A percentile compares a stretch with the other conserved stretches of the same genome.
phyloP scores from a whole-genome alignment of 495 filamentous ascomycete genomes.

The Jackrogersella minutella region DNA sequence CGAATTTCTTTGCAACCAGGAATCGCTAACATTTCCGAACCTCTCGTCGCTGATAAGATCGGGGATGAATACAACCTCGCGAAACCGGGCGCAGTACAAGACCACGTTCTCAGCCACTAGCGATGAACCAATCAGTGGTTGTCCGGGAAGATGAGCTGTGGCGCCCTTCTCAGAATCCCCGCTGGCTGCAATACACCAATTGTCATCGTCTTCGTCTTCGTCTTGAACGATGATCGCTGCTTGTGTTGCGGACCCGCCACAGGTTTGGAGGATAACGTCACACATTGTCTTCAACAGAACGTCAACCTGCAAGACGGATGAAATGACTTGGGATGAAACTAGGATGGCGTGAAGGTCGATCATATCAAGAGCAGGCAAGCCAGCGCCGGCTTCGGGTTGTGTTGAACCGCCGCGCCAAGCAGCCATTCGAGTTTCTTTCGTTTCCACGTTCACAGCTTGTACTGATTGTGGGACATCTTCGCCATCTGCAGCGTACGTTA shows the following conservation, averaged over 20 bases:
- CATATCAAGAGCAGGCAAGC: slow-evolving; percentile 73
- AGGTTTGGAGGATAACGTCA: slow-evolving; percentile 86
- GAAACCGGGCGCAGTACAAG: slow-evolving; percentile 83
- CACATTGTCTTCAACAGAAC: slow-evolving; percentile 87
- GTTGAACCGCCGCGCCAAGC: slow-evolving; percentile 67
- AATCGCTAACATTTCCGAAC: slow-evolving; percentile 80
- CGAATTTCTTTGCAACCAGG: slow-evolving; percentile 72
- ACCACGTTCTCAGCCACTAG: slow-evolving; percentile 79
- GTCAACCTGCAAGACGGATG: slow-evolving; percentile 85
- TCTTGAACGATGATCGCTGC: slow-evolving; percentile 82
- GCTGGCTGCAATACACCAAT: slow-evolving; percentile 79
- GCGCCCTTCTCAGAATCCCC: slow-evolving; percentile 74
- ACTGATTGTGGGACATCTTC: slow-evolving; percentile 62
- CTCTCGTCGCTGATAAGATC: slow-evolving; percentile 86
- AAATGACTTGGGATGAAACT: slow-evolving; percentile 88
- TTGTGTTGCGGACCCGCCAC: slow-evolving; percentile 77
- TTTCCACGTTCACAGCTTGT: slow-evolving; percentile 56
- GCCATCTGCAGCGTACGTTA: slow-evolving; percentile 60
- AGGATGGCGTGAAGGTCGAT: slow-evolving; percentile 88
- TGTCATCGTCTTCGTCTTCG: slow-evolving; percentile 60
- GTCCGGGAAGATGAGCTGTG: slow-evolving; percentile 66
- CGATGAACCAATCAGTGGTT: slow-evolving; percentile 68
- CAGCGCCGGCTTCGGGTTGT: slow-evolving; percentile 56
- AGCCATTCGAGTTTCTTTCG: slow-evolving; percentile 68
- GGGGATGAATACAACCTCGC: slow-evolving; percentile 82